Base-by-base conservation (phyloP, 768 basidiomycete species). In the Hericium coralloides region DNA sequence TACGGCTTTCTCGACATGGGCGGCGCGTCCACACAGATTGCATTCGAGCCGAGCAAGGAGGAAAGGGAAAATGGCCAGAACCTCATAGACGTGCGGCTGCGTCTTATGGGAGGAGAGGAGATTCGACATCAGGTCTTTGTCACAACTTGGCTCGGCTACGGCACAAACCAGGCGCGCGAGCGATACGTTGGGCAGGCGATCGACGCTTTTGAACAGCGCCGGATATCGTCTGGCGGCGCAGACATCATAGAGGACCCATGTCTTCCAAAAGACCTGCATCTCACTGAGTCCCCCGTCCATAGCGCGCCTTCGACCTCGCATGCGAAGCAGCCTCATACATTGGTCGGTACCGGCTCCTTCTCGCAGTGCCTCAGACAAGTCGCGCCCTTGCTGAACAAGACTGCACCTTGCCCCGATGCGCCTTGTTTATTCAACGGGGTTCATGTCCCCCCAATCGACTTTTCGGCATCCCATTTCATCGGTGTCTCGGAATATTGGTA, bases 1-100 rank as follows among this genome's bases (percentile, higher is more conserved):
- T 98, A 92, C 66, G 97, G 97, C 5, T 99, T 99, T 70, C 76
- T 99, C 62, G 97, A 99, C 69, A 99, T 98, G 97, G 97, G 97
- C 53, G 95, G 97, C 23, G 97, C 97, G 17, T 98, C 95, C 14
- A 98, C 95, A 8, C 97, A 99, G 70, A 95, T 99, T 60, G 97
- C 97, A 12, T 99, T 98, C 66, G 94, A 98, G 66, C 97, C 97
- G 0, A 79, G 79, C 45, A 61, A 66, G 18, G 69, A 74, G 6
- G 85, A 83, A 57, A 78, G 79, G 58, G 71, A 73, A 45, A 70
- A 75, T 59, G 77, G 79, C 38, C 80, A 83, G 54, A 79, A 85
- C 55, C 76, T 98, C 17, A 80, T 89, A 38, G 84, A 88, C 61
- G 93, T 99, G 48, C 78, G 87, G 38, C 68, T 98, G 56, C 81